Base-by-base conservation (phyloP, 257 asterid genomes). In the Leptodermis oblonga region DNA sequence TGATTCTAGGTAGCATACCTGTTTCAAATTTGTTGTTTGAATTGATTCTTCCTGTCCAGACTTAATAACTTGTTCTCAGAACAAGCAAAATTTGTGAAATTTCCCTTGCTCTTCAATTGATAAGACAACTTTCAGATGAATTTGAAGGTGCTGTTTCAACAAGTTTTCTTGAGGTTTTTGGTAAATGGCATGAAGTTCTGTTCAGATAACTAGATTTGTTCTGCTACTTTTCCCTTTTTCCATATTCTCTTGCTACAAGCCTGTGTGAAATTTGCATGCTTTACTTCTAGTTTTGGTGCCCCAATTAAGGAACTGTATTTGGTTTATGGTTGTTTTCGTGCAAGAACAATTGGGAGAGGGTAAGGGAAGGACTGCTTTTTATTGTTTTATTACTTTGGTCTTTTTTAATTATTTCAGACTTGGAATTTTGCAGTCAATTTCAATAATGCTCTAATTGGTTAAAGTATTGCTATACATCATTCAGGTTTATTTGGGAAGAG, bases 401-500 rank as follows among this genome's bases (percentile, higher is more conserved):
- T n/a, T 14, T 11, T 62, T n/a, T n/a, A n/a, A n/a, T 39, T 64
- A 12, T n/a, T 65, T 23, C 33, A 41, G 67, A 26, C 60, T 74
- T 51, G 33, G 58, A 22, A 51, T 34, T 45, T 11, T 51, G 31
- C 53, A 33, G n/a, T 64, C 11, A 80, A 70, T 58, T 13, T 26
- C 17, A 23, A 71, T 68, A 48, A 62, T 74, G 69, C 76, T 67
- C 72, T 59, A 55, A 36, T 59, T 73, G 58, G 78, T 62, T 41
- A 54, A 23, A 17, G 46, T 75, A 54, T 60, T 68, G 45, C n/a
- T 31, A 79, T 73, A n/a, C 26, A 56, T 62, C 34, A 28, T 81
- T 56, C 80, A 92, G 95, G 78, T 84, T 76, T 76, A 75, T 79
- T 74, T 86, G 37, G 69, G 76, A 65, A 42, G 59, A 59, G 84